Evolutionary conservation across 352 stramenopile species (phyloP), one percentile per base, ranked within the genome.

Genomic region (Globisporangium nunn): DNA sequence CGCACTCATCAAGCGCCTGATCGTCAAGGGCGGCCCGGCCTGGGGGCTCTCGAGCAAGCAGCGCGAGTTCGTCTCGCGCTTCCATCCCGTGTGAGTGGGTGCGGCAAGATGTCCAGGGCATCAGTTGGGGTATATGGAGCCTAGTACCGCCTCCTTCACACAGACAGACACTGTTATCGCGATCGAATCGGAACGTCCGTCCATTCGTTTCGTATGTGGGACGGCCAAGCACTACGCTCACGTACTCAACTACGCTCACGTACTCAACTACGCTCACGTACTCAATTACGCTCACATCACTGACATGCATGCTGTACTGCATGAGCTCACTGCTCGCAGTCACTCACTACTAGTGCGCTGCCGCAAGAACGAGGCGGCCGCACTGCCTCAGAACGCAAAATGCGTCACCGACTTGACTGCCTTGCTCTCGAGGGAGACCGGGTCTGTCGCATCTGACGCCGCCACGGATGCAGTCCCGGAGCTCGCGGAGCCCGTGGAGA

Each of bases 41-140:
- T 93, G 82, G 82, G 80, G 82, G 0, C 75, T 93, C 54, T 88
- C 82, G 45, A 68, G 82, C 51, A 65, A 61, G 47, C 76, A 93
- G 70, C 80, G 82, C 48, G 68, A 87, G 59, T 91, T 93, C 59
- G 80, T 91, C 45, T 63, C 75, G 49, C 68, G 79, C 50, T 86
- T 80, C 64, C 39, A 59, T 50, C 63, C 35, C 46, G 53, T 58
- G 55, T 70, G 45, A 61, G 55, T 18, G n/a, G 33, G 10, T 37
- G 33, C 33, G 8, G 33, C 33, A 8, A 37, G 3, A 0, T 4
- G 33, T 8, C 5, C 6, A 37, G 23, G 23, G 23, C 23, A 23
- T 23, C 23, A 23, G 23, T 23, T 23, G 23, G 23, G 23, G 23
- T 23, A 23, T 23, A 23, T 23, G 23, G 23, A 23, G 23, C 23